Evolutionary conservation across 805 yeast genomes (phyloP), one percentile per base, ranked within the genome.

Genomic region (Scheffersomyces coipomensis): DNA sequence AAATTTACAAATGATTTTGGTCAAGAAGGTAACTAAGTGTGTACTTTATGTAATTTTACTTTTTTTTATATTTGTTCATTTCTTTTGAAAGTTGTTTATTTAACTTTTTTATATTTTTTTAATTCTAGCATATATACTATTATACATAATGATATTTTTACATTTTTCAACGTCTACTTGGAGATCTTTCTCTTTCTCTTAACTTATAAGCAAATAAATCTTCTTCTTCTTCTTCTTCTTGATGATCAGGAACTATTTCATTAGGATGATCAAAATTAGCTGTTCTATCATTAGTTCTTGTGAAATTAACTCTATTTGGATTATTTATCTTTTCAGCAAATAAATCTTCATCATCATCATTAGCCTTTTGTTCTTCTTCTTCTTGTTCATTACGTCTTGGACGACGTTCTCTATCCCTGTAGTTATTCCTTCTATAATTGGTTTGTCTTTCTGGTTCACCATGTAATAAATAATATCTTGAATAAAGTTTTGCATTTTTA

Each of bases 1-100:
- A 85, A 87, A 48, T 93, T 93, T 58, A 93, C 99, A 0, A 77
- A 75, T 32, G 99, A 93, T 64, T 93, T 93, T 59, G 99, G 99
- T 27, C 96, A 91, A 53, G 99, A 93, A 63, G 99, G 99, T 33
- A 88, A 87, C 53, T 87, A 62, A 54, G 16, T 24, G n/a, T n/a
- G n/a, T n/a, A n/a, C n/a, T n/a, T n/a, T n/a, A n/a, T n/a, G n/a
- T n/a, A n/a, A n/a, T n/a, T n/a, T n/a, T n/a, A n/a, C n/a, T n/a
- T n/a, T n/a, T n/a, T n/a, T n/a, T n/a, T n/a, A n/a, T n/a, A n/a
- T n/a, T n/a, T n/a, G n/a, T n/a, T n/a, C n/a, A n/a, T n/a, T n/a
- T n/a, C n/a, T n/a, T n/a, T n/a, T n/a, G n/a, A n/a, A n/a, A n/a
- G n/a, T n/a, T n/a, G n/a, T n/a, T n/a, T n/a, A n/a, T n/a, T n/a